Percentiles rank a stretch among this genome's conserved stretches.
phyloP scores from a whole-genome alignment of 345 rosid genomes.

The Syzygium aromaticum region DNA sequence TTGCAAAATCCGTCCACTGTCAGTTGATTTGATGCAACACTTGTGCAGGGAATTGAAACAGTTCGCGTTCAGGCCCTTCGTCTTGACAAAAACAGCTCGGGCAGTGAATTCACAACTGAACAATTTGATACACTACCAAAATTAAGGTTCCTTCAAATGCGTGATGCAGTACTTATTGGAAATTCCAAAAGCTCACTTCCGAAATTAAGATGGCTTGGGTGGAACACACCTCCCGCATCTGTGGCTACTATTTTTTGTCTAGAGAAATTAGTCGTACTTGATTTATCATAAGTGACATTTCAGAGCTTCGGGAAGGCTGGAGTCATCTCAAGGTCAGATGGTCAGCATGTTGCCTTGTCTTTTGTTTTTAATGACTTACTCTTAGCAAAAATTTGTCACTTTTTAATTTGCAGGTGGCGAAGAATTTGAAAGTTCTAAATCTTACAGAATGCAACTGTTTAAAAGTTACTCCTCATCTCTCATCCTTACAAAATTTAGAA shows the following conservation, averaged over 20 bases:
- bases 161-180: too few species aligned
- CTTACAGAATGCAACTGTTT: not conserved
- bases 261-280: too few species aligned
- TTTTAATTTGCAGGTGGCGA: too few species aligned
- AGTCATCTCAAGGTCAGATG: not conserved
- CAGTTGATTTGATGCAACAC: not conserved
- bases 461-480: too few species aligned
- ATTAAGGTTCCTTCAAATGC: too few species aligned
- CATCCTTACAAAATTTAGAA: not conserved
- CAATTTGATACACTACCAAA: not conserved
- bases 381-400: too few species aligned
- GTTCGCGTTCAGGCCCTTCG: not conserved
- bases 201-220: not conserved
- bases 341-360: not conserved
- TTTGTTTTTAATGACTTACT: not conserved
- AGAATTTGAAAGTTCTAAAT: too few species aligned
- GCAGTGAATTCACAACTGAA: not conserved
- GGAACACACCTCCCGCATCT: rapidly evolving
- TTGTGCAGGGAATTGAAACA: not conserved
- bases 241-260: too few species aligned
- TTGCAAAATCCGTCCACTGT: rapidly evolving
- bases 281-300: not conserved
- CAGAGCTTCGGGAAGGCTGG: not conserved
- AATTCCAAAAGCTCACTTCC: too few species aligned
- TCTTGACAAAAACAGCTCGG: too few species aligned